Base-by-base conservation (phyloP, 1,139 yeast genomes). In the Candida labiduridarum region DNA sequence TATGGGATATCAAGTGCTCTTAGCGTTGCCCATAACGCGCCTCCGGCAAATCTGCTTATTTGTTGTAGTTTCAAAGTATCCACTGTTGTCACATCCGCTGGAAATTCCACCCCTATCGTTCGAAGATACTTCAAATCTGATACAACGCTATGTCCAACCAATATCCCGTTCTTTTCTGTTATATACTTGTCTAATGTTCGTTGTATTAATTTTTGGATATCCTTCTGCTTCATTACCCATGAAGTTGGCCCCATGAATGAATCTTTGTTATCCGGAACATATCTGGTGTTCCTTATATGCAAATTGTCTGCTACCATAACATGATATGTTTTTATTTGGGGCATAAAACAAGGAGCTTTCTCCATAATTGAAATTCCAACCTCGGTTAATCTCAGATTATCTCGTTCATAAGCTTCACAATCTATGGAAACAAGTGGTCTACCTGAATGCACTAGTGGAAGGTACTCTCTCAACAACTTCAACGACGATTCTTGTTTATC, bases 281-380 rank as follows among this genome's bases (percentile, higher is more conserved):
- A 87, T 39, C 67, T 65, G 1, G 83, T 82, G 63, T 89, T 89
- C 31, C 72, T 61, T 35, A 72, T 59, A 15, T 65, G 57, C 38
- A 67, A 53, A 54, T 78, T 61, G 57, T 88, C 95, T 48, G 73
- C 61, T 1, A 85, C 72, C 11, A 87, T 74, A 14, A 86, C 69
- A 61, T 89, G 96, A 46, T 78, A 66, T 44, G 78, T 78, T 22
- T 73, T 65, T 41, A 83, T 71, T 19, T 65, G 66, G 1, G 89
- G 88, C n/a, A 70, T 51, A 10, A 69, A 53, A 6, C 47, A 35
- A 29, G 41, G 43, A 3, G 81, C 66, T n/a, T 48, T 49, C 53
- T 85, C 88, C 61, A 82, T 85, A 2, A 87, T 74, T 0, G 89
- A 75, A 9, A 88, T 65, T 2, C 96, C 95, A 46, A 87, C 76